Evolutionary conservation across 2,329 filamentous ascomycete species (phyloP), one percentile per base, ranked within the genome.

Genomic region (Helicocarpus griseus): DNA sequence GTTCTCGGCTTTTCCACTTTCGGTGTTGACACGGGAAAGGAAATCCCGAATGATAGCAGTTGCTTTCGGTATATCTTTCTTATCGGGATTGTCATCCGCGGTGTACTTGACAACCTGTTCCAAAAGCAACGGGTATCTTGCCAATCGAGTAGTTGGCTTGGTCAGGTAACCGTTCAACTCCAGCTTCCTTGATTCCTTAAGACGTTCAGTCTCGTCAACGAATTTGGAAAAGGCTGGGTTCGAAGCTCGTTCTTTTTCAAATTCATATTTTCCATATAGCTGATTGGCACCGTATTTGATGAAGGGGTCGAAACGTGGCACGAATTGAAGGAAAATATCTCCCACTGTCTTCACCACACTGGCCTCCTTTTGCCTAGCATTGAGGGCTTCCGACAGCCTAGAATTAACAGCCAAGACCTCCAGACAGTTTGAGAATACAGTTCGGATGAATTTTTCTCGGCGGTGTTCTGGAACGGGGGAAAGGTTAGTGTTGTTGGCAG

Each of bases 141-240:
- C 93, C 62, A 98, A 74, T 73, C 93, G 83, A 17, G 93, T 98
- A 1, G 93, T 98, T 1, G 93, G 93, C 69, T 98, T 98, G 7
- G 93, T 98, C 49, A 98, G 76, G 65, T 98, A 98, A 60, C 93
- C 93, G 67, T 98, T 98, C 53, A 98, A 76, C 69, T 98, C 93
- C 44, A 98, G 77, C 71, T 98, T 98, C 57, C 93, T 82, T 5
- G 91, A 97, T 68, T 98, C 93, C 68, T 96, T 96, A 60, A 95
- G 81, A 53, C 93, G 80, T 69, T 98, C 93, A 5, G 94, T 95
- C 67, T 97, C 90, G 58, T 98, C 93, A 24, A 97, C 93, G 60
- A 97, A 96, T 62, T 86, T 88, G 48, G 85, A 76, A 67, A 98
- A 98, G 38, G 80, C 81, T 1, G 84, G 80, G 62, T 98, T 98